Evolutionary conservation across 179 eudicot species (phyloP).

Genomic region (Beta macrorhiza): DNA sequence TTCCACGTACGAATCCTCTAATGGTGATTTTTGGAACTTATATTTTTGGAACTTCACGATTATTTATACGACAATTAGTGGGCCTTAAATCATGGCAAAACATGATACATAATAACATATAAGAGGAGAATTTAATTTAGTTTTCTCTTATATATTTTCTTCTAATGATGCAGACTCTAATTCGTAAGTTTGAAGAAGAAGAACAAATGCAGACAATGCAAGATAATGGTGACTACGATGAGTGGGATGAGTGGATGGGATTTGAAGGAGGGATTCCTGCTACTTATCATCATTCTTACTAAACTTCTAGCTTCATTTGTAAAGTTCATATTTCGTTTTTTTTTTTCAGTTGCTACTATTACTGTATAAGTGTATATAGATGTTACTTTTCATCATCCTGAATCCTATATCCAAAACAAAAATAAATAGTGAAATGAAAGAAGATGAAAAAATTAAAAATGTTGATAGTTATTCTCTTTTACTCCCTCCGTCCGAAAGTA

Average conservation of each 20-base stretch:
- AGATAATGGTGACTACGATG: constrained; percentile 33
- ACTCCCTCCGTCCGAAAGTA: no score
- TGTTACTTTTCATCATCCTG: background rate
- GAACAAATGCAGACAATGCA: constrained; percentile 26
- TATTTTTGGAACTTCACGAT: no score
- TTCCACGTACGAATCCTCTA: no score
- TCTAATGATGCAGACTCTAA: constrained; percentile 35
- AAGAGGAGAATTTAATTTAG: no score
- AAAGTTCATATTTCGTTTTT: background rate
- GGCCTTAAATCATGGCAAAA: no score
- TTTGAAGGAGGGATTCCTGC: constrained; percentile 52
- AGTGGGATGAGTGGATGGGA: constrained; percentile 63
- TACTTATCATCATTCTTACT: constrained; percentile 26
- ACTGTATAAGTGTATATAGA: constrained; percentile 2
- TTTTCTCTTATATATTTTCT: background rate
- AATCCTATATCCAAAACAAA: background rate
- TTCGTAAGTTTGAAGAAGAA: constrained; percentile 48
- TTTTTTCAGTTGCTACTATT: background rate
- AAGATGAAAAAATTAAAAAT: background rate
- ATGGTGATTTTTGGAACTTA: no score
- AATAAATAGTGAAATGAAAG: background rate
- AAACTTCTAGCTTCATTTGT: background rate
- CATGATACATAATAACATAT: no score
- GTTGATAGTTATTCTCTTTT: background rate
- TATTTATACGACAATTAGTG: no score